These are phyloP conservation scores for Phytopythium cucurbitacearum DNA, from an alignment of 352 stramenopile species.

Conservation along the genomic window DNA sequence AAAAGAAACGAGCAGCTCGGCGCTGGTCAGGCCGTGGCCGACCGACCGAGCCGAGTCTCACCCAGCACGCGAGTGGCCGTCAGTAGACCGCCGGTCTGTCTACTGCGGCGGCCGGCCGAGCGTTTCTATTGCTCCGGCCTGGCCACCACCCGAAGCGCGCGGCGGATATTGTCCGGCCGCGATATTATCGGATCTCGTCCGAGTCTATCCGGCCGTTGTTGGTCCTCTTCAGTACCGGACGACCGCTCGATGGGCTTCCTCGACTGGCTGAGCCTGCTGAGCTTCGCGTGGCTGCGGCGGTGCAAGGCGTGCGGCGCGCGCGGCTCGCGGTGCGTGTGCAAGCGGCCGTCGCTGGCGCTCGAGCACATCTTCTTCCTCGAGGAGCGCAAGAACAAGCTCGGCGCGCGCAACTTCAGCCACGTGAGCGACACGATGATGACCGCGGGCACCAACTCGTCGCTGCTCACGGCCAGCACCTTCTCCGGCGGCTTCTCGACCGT, in stretches of 20 bases:
- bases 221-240: not conserved
- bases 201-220: not conserved
- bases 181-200: not conserved
- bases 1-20: too few species aligned
- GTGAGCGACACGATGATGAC: conserved; percentile 66
- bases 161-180: not conserved
- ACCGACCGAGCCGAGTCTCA: too few species aligned
- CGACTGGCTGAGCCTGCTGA: conserved; percentile 56
- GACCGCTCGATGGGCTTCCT: conserved; percentile 45
- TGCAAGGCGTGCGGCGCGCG: conserved; percentile 61
- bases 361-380: conserved; percentile 83
- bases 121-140: too few species aligned
- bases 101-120: too few species aligned
- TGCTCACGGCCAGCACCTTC: conserved; percentile 34
- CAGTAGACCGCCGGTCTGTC: too few species aligned
- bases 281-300: conserved; percentile 60
- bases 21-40: too few species aligned
- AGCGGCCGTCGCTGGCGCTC: conserved; percentile 59
- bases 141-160: too few species aligned
- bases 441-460: conserved; percentile 20
- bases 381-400: conserved; percentile 77
- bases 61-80: too few species aligned
- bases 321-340: conserved; percentile 64
- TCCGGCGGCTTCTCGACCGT: conserved; percentile 6
- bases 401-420: conserved; percentile 74